Percentiles rank a stretch among this genome's conserved stretches.
Conservation (phyloP, 139 green algal species). For the Closterium sp. region DNA sequence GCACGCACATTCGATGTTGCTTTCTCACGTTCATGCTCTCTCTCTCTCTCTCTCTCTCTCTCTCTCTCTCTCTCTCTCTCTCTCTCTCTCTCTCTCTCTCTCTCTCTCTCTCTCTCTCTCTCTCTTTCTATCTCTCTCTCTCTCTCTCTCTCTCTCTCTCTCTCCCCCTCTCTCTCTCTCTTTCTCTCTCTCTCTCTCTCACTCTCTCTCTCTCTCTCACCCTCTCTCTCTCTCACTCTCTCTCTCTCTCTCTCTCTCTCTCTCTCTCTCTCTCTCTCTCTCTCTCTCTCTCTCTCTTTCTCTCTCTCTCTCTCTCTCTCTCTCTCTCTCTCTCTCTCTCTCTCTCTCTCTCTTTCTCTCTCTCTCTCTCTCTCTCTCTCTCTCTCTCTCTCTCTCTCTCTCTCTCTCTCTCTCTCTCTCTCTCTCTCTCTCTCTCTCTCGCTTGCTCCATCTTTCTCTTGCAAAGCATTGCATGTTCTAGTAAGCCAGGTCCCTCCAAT, state of each 20-base stretch:
- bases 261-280: background rate
- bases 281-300: background rate
- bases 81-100: too few species aligned
- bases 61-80: too few species aligned
- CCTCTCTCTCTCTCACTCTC: slow-evolving; percentile 1
- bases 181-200: background rate
- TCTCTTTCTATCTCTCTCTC: background rate
- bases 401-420: background rate
- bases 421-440: background rate
- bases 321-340: slow-evolving; percentile 8
- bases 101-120: too few species aligned
- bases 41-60: too few species aligned
- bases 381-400: slow-evolving; percentile 1
- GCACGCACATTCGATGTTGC: background rate
- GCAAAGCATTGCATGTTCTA: too few species aligned
- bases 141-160: background rate
- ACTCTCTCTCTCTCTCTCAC: background rate
- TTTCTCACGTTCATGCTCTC: too few species aligned
- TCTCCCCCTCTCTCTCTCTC: slow-evolving; percentile 9
- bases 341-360: background rate
- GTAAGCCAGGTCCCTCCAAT: too few species aligned
- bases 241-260: background rate
- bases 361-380: background rate
- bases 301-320: slow-evolving; percentile 1
- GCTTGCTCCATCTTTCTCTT: background rate